phyloP scores from a whole-genome alignment of 345 rosid species.

The Euphorbia pulcherrima region DNA sequence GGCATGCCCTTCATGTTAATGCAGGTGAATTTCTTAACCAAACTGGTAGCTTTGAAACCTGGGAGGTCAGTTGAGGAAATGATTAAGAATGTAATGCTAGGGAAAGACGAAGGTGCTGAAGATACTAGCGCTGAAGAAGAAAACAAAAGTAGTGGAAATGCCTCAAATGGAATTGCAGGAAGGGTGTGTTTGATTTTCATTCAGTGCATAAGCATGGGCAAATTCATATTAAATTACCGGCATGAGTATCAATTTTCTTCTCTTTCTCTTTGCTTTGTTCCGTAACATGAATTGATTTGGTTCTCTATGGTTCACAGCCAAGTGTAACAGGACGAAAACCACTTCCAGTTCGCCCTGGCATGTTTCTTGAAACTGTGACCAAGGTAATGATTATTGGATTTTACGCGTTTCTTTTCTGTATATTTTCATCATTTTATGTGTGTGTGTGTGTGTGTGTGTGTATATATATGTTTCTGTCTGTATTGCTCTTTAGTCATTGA shows the following conservation, averaged over 20 bases:
- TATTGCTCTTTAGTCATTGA: neutral
- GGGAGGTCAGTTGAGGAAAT: constrained; percentile 70
- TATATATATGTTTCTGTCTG: too few relatives aligned
- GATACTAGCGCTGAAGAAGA: constrained; percentile 36
- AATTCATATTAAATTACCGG: too few relatives aligned
- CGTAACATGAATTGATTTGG: constrained; percentile 8
- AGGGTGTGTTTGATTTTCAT: constrained; percentile 43
- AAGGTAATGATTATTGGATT: constrained; percentile 52
- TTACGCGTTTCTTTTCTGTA: neutral
- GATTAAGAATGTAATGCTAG: constrained; percentile 86
- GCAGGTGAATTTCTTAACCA: constrained; percentile 87
- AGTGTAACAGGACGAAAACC: constrained; percentile 75
- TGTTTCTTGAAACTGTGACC: constrained; percentile 91
- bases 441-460: too few relatives aligned
- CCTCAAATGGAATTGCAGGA: constrained; percentile 57
- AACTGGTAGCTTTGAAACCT: constrained; percentile 81
- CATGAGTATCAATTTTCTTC: constrained; percentile 14
- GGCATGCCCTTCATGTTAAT: constrained; percentile 15
- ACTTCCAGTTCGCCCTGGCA: constrained; percentile 88
- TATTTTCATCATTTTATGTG: neutral
- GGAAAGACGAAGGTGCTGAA: constrained; percentile 91
- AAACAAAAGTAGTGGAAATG: constrained; percentile 24
- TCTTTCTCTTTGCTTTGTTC: neutral
- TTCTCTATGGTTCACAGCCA: constrained; percentile 42
- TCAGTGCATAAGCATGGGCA: neutral